These are phyloP conservation scores for Penicillium robsamsonii DNA, from an alignment of 495 filamentous ascomycete genomes.

Conservation along the genomic window DNA sequence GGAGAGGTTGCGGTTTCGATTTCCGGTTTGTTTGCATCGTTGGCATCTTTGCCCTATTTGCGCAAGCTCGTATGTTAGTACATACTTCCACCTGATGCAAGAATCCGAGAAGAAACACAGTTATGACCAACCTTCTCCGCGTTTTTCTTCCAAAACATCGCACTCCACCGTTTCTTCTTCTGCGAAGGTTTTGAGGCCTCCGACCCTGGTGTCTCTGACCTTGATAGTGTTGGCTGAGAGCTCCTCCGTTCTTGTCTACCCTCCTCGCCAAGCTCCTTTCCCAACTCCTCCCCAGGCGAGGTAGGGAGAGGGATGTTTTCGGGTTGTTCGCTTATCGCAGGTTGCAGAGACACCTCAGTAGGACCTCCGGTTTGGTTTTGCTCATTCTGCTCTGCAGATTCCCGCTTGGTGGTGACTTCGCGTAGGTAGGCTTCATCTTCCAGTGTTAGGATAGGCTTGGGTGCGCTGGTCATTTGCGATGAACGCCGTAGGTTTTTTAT, in stretches of 20 bases:
- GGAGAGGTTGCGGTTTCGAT: conserved; percentile 12
- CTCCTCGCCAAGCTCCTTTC: conserved; percentile 38
- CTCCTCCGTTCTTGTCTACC: conserved; percentile 26
- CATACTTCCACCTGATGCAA: neutral
- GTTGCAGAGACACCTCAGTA: conserved; percentile 5
- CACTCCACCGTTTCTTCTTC: conserved; percentile 49
- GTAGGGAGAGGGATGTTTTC: conserved; percentile 38
- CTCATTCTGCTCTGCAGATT: conserved; percentile 14
- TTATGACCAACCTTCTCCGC: conserved; percentile 33
- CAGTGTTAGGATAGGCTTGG: conserved; percentile 50
- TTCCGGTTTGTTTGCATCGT: neutral
- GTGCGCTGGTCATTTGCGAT: conserved; percentile 30
- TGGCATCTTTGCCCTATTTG: conserved; percentile 11
- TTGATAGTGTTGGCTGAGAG: conserved; percentile 19
- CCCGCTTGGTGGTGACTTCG: conserved; percentile 41
- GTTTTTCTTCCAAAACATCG: conserved; percentile 41
- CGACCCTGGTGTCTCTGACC: conserved; percentile 21
- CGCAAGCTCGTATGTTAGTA: conserved; percentile 3
- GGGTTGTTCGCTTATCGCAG: conserved; percentile 25
- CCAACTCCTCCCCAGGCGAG: conserved; percentile 40
- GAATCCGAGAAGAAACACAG: neutral
- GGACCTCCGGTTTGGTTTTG: neutral
- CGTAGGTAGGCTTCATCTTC: conserved; percentile 58
- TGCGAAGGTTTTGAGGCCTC: conserved; percentile 23
- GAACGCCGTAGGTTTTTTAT: conserved; percentile 32